Base-by-base conservation (phyloP, 495 filamentous ascomycete species). In the Hyaloscypha hepaticicola region DNA sequence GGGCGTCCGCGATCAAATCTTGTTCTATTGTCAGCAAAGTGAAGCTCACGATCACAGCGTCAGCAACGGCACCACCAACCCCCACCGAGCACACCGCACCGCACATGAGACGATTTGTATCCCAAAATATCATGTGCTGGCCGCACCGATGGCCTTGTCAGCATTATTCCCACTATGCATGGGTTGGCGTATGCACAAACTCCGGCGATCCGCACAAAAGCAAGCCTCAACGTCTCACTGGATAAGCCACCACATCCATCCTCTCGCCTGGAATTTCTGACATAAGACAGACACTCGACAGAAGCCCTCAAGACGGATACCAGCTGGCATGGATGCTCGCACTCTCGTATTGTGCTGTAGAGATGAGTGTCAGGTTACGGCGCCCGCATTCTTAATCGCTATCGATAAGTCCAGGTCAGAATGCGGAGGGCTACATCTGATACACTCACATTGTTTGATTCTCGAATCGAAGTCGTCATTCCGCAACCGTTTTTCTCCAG, bases 201-300 rank as follows among this genome's bases (percentile, higher is more conserved):
- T 57, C 53, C 53, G 53, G 53, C 26, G 53, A 33, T 57, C 53
- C 53, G 53, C 27, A 57, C 53, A 33, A 57, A 45, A 29, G 53
- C 53, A 5, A 57, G 27, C 27, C 22, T 27, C 53, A 33, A 16
- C 53, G 53, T 57, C 53, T 33, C 53, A 57, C 53, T 57, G 53
- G 53, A 14, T 19, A n/a, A 28, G 27, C 28, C 53, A 33, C 50
- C 14, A 8, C 50, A 19, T 9, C 50, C 50, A 24, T 21, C 21
- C 11, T 12, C 11, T 19, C 25, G 22, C 25, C 5, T 53, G 22
- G 6, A 9, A 24, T 25, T 26, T 53, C 50, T 53, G 50, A 53
- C 50, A 53, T 53, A 53, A 53, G 50, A 24, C 16, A n/a, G n/a
- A n/a, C n/a, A n/a, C n/a, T n/a, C n/a, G n/a, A n/a, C n/a, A n/a